phyloP scores from a whole-genome alignment of 2,329 filamentous ascomycete species.

The Exophiala lecanii-corni region DNA sequence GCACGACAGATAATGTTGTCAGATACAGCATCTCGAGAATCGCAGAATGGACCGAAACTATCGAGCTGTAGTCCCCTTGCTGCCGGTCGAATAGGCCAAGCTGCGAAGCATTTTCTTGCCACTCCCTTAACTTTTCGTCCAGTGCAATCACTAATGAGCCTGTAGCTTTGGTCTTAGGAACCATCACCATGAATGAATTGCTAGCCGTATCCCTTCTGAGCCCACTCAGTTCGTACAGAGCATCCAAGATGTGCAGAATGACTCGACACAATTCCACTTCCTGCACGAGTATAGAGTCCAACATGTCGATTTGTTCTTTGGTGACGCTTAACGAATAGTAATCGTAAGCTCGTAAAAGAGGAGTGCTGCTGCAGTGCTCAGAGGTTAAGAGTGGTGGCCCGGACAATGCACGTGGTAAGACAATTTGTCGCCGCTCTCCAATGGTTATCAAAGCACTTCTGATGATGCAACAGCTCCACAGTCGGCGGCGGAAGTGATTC shows the following conservation, averaged over 20 bases:
- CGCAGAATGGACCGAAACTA: constrained; percentile 1
- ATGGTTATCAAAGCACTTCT: constrained; percentile 2
- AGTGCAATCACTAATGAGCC: constrained; percentile 1
- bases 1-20: background rate
- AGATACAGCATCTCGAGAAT: constrained; percentile 2
- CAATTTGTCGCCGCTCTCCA: constrained; percentile 1
- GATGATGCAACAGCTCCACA: constrained; percentile 3
- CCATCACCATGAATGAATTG: constrained; percentile 1
- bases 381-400: background rate
- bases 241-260: constrained; percentile 1
- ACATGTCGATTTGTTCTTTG: constrained; percentile 1
- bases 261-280: constrained; percentile 2
- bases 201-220: constrained; percentile 1
- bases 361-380: constrained; percentile 1
- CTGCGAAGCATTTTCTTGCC: constrained; percentile 1
- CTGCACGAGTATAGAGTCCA: constrained; percentile 1
- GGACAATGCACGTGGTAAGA: background rate
- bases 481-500: constrained; percentile 3
- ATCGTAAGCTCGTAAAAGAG: background rate
- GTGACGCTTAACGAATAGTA: constrained; percentile 1
- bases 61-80: background rate
- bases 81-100: constrained; percentile 2
- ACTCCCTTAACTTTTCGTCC: constrained; percentile 3
- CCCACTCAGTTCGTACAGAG: constrained; percentile 1
- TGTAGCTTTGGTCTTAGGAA: background rate